phyloP scores from a whole-genome alignment of 805 yeast species.

The Teunomyces atbi region DNA sequence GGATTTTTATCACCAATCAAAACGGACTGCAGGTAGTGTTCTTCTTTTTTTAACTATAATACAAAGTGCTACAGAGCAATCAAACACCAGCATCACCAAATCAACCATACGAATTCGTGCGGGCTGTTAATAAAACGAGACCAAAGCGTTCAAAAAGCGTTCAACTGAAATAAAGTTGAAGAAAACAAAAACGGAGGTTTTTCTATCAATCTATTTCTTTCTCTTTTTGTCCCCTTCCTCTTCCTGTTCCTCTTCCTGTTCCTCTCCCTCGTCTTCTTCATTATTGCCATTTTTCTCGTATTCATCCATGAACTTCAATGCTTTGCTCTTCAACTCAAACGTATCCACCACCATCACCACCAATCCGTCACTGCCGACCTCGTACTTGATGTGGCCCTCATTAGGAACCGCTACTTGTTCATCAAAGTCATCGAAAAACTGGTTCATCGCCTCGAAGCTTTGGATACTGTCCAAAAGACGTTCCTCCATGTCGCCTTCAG shows the following conservation, averaged over 20 bases:
- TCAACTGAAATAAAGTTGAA: too few relatives aligned
- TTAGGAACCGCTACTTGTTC: slow-evolving; percentile 52
- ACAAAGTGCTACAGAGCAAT: background rate
- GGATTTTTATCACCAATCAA: background rate
- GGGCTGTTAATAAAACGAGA: too few relatives aligned
- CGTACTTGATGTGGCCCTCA: slow-evolving; percentile 54
- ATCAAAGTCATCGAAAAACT: slow-evolving; percentile 53
- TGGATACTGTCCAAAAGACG: slow-evolving; percentile 44
- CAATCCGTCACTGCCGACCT: slow-evolving; percentile 60
- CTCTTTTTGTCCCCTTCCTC: slow-evolving; percentile 4
- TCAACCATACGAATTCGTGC: background rate
- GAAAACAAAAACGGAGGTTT: background rate
- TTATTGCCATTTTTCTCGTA: slow-evolving; percentile 16
- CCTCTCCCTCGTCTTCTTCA: slow-evolving; percentile 6
- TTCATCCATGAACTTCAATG: slow-evolving; percentile 43
- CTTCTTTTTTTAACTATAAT: background rate
- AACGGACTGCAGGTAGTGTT: background rate
- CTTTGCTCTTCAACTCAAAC: slow-evolving; percentile 33
- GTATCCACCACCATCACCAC: slow-evolving; percentile 54
- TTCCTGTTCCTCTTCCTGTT: slow-evolving; percentile 1
- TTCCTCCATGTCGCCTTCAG: slow-evolving; percentile 50
- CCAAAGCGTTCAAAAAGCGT: too few relatives aligned
- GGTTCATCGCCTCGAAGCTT: slow-evolving; percentile 47
- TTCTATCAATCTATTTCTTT: slow-evolving; percentile 2
- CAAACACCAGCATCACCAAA: background rate